Percentiles rank a stretch among this genome's conserved stretches.
Evolutionary conservation across 169 alveolate genomes (phyloP).

Genomic region (Eimeria falciformis): DNA sequence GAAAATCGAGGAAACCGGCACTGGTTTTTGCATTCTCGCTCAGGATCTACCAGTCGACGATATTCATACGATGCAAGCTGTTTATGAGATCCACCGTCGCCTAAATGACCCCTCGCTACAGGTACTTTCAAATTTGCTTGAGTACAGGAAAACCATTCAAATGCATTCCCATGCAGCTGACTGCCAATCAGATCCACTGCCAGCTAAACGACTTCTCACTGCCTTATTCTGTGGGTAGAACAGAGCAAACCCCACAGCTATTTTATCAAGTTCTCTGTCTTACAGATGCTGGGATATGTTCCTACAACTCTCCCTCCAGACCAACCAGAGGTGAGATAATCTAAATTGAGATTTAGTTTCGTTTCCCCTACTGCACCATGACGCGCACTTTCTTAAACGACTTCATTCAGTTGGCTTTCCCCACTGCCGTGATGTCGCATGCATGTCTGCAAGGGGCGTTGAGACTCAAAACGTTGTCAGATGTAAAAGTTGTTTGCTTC

Average conservation of each 20-base stretch:
- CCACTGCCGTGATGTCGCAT: no score
- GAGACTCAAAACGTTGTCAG: no score
- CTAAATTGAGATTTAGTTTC: no score
- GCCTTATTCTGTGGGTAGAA: neutral
- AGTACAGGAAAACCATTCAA: no score
- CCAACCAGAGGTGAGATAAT: conserved; percentile 3
- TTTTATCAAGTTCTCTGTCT: no score
- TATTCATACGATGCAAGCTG: conserved; percentile 56
- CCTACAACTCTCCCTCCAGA: conserved; percentile 37
- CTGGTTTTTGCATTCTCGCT: neutral
- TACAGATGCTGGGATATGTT: conserved; percentile 62
- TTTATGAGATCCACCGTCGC: neutral
- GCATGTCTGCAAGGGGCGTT: no score
- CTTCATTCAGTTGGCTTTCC: no score
- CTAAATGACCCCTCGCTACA: conserved; percentile 32
- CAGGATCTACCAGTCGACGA: conserved; percentile 56
- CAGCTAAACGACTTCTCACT: no score
- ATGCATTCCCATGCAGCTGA: neutral
- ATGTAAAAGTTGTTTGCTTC: no score
- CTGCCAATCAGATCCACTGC: neutral
- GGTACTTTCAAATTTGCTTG: conserved; percentile 9
- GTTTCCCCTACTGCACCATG: no score
- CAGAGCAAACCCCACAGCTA: neutral
- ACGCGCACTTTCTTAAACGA: no score
- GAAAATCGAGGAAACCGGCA: no score